phyloP scores from a whole-genome alignment of 768 basidiomycete species.

The Fistulinella prunicolor region DNA sequence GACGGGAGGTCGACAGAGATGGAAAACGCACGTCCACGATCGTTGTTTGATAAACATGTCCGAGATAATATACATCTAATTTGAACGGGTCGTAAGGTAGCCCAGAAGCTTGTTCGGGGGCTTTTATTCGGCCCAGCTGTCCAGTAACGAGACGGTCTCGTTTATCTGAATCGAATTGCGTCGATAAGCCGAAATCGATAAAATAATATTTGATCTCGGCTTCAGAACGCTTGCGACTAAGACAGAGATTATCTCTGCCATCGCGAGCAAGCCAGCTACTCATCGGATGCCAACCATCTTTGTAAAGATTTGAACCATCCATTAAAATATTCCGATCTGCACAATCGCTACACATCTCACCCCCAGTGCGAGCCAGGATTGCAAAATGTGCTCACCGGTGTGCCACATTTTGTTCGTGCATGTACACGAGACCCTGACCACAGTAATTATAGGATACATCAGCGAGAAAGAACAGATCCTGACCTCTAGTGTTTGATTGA shows the following conservation, averaged over 20 bases:
- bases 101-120: conserved; percentile 21
- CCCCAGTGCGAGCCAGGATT: fast-evolving
- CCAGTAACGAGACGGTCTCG: background rate
- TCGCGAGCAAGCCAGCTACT: conserved; percentile 9
- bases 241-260: conserved; percentile 6
- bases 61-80: conserved; percentile 28
- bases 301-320: conserved; percentile 26
- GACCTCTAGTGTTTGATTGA: conserved; percentile 27
- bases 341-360: conserved; percentile 22
- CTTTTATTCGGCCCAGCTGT: conserved; percentile 10
- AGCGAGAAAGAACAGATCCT: background rate
- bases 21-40: conserved; percentile 12
- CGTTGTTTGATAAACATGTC: conserved; percentile 20
- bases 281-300: conserved; percentile 28
- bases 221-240: conserved; percentile 23
- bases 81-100: conserved; percentile 31
- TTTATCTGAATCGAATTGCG: conserved; percentile 17
- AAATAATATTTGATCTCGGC: conserved; percentile 32
- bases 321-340: conserved; percentile 31
- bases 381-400: conserved; percentile 27
- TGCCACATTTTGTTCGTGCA: conserved; percentile 35
- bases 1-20: background rate
- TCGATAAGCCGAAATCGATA: conserved; percentile 37
- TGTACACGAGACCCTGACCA: conserved; percentile 32
- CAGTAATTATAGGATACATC: background rate